Percentiles rank a stretch among this genome's conserved stretches.
phyloP scores from a whole-genome alignment of 176 grass and related monocot genomes.

The Aegilops longissima region DNA sequence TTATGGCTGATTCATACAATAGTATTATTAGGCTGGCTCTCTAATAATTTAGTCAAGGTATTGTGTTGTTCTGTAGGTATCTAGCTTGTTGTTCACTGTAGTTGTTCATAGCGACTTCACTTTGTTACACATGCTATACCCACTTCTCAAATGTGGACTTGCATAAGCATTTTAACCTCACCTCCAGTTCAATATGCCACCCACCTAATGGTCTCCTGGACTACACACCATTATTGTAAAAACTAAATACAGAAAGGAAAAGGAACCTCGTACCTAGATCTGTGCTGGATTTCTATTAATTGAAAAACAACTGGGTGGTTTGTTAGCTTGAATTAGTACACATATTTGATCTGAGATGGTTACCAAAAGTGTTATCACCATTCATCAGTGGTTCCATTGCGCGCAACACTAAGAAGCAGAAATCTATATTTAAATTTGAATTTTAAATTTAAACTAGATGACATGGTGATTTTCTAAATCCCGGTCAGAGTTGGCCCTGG shows the following conservation, averaged over 20 bases:
- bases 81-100: not conserved
- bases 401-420: conserved; percentile 5
- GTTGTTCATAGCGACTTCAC: not conserved
- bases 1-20: not conserved
- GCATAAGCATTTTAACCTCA: conserved; percentile 9
- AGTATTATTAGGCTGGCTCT: not conserved
- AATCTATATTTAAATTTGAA: not conserved
- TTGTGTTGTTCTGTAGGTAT: not conserved
- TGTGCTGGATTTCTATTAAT: not conserved
- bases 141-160: not conserved
- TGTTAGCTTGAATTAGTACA: not conserved
- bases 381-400: not conserved
- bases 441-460: not conserved
- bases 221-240: not conserved
- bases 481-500: not conserved
- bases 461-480: not conserved
- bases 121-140: not conserved
- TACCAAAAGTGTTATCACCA: not conserved
- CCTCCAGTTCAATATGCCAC: not conserved
- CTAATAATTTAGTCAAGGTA: not conserved
- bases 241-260: not conserved
- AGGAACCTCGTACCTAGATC: not conserved
- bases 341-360: not conserved
- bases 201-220: not conserved
- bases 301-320: not conserved